Base-by-base conservation (phyloP, 768 basidiomycete genomes). In the Scleroderma bovista region DNA sequence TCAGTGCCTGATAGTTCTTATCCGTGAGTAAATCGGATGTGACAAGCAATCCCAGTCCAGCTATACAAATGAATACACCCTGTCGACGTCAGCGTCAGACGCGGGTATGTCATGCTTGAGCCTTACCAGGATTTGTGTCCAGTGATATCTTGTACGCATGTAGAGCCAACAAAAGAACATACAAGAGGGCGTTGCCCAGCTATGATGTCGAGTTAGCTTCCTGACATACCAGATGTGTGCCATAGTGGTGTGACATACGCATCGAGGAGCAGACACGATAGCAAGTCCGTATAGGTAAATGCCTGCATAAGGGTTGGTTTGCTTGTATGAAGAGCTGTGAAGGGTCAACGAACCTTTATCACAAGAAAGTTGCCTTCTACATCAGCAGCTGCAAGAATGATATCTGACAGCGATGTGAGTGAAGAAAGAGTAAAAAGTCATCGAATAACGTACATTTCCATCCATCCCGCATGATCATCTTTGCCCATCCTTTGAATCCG, bases 211-310 rank as follows among this genome's bases (percentile, higher is more conserved):
- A 59, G 20, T 54, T 36, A 29, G 24, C 44, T 19, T 29, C n/a
- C 37, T 22, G 17, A 36, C 12, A 47, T 4, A 17, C 5, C n/a
- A 19, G n/a, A 41, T n/a, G n/a, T n/a, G n/a, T n/a, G n/a, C n/a
- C n/a, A 16, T 12, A 32, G 12, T 23, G 17, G 17, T 40, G 23
- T 31, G 32, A 60, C 81, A 53, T 63, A 88, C 80, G 90, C 88
- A 60, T 93, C 89, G 42, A 93, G 81, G n/a, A 93, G 78, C 88
- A 92, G 92, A 66, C 88, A 90, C 1, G 91, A 93, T 41, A 93
- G 71, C 3, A 93, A 70, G 56, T 88, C 88, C 31, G 91, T 93
- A 71, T 87, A 92, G 70, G 89, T 77, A 62, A 86, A 92, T 16
- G 90, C 88, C 80, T 85, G 48, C 19, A 31, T 11, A 41, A 41